A percentile compares a stretch with the other conserved stretches of the same genome.
phyloP scores from a whole-genome alignment of 257 asterid genomes.

The Striga asiatica region DNA sequence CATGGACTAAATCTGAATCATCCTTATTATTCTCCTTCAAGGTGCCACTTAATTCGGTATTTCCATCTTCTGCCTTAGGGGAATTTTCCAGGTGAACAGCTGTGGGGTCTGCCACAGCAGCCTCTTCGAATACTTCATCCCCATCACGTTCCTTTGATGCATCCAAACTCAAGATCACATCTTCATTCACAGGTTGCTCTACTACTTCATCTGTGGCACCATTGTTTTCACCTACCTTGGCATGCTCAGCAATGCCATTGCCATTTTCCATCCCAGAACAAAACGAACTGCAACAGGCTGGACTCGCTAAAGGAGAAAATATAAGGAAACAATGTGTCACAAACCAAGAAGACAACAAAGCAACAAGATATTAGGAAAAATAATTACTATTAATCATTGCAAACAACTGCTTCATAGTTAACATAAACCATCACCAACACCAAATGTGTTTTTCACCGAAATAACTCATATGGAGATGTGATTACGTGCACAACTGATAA shows the following conservation, averaged over 20 bases:
- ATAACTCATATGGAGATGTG: background rate
- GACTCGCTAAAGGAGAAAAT: slow-evolving; percentile 19
- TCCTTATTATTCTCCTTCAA: slow-evolving; percentile 20
- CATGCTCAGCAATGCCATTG: slow-evolving; percentile 28
- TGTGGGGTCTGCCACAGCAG: slow-evolving; percentile 26
- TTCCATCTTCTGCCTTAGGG: slow-evolving; percentile 7
- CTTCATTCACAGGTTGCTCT: slow-evolving; percentile 21
- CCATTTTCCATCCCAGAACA: slow-evolving; percentile 59
- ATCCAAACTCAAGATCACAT: slow-evolving; percentile 20
- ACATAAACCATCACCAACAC: background rate
- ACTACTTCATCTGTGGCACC: slow-evolving; percentile 21
- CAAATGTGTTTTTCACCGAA: background rate
- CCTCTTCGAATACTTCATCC: slow-evolving; percentile 48
- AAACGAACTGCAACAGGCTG: slow-evolving; percentile 27
- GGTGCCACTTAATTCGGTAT: slow-evolving; percentile 17
- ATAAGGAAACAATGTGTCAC: background rate
- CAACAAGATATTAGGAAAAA: background rate
- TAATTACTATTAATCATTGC: background rate
- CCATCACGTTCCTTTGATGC: slow-evolving; percentile 30
- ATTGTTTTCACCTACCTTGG: slow-evolving; percentile 28
- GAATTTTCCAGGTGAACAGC: slow-evolving; percentile 16
- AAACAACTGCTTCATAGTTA: background rate
- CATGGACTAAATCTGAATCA: slow-evolving; percentile 21
- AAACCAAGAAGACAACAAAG: background rate
- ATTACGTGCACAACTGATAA: background rate